Evolutionary conservation across 345 rosid genomes (phyloP), one percentile per base, ranked within the genome.

Genomic region (Citrus trifoliata): DNA sequence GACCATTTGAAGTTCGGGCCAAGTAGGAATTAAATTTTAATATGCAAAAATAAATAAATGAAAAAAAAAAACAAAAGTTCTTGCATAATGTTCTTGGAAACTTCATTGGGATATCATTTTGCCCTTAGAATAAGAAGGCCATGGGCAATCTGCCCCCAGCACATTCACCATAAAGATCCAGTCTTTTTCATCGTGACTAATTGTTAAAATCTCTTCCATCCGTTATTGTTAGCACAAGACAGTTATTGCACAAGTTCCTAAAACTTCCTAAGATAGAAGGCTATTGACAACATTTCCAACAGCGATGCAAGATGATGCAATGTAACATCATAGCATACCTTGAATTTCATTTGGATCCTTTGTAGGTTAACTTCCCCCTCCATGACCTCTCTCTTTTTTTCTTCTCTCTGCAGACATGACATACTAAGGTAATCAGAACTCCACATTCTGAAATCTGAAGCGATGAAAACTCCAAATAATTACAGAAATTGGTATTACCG

Each of bases 361-460:
- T 94, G 98, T 70, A 97, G 97, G 81, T 85, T 89, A 79, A 94
- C 98, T 86, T 97, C 98, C 37, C 86, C 86, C 53, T 97, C 99
- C 88, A 88, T 83, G 18, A 88, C 95, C 65, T 94, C 95, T 75
- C 98, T 92, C 89, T 97, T 97, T 85, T 87, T 94, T 84, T 97
- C 98, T 83, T 97, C 99, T 82, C 99, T 90, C 99, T 97, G 87
- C 76, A 81, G 55, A 69, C 46, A 62, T 30, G 62, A 53, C 58
- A 53, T 14, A 18, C 19, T 53, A 53, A 53, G 6, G 22, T 53
- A 18, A 18, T 53, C 7, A 53, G 22, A 53, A 53, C 7, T 53
- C 56, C 30, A 77, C 66, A 80, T 78, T 40, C 42, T 18, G 71
- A 73, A 21, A 64, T 40, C 42, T 18, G 71, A 73, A 21, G 67